A percentile compares a stretch with the other conserved stretches of the same genome.
These are phyloP conservation scores for Myxozyma mucilagina DNA, from an alignment of 805 yeast genomes.

Conservation along the genomic window DNA sequence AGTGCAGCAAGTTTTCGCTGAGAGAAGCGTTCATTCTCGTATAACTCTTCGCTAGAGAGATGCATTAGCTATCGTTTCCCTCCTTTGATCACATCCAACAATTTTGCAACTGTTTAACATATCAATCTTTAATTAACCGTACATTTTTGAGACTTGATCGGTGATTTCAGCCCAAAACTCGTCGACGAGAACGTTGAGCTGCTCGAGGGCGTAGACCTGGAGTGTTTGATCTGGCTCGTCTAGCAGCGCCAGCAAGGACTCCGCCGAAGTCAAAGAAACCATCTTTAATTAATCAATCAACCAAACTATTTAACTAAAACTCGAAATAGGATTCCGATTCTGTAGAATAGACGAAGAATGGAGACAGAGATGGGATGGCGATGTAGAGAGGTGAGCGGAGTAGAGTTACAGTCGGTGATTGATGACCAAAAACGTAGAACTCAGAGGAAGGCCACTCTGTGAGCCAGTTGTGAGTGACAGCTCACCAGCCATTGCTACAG, in stretches of 20 bases:
- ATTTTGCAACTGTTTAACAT: not conserved
- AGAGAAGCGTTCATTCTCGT: conserved; percentile 77
- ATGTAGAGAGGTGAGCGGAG: conserved; percentile 2
- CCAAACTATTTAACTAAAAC: too few species aligned
- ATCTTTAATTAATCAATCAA: not conserved
- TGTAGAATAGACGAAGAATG: not conserved
- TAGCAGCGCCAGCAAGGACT: conserved; percentile 86
- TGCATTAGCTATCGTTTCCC: not conserved
- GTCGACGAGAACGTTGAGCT: conserved; percentile 79
- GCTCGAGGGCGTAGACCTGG: conserved; percentile 79
- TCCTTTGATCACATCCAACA: not conserved
- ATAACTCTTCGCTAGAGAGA: conserved; percentile 68
- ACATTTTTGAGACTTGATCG: conserved; percentile 75
- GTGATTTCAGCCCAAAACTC: conserved; percentile 98
- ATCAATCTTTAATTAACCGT: not conserved
- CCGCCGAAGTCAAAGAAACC: conserved; percentile 66
- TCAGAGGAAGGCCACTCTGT: not conserved
- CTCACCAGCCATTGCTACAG: not conserved
- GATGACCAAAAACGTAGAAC: not conserved
- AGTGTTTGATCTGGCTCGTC: conserved; percentile 76
- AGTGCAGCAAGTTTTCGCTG: conserved; percentile 84
- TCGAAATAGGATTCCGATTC: not conserved
- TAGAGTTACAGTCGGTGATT: not conserved
- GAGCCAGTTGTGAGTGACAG: not conserved
- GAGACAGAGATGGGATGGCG: not conserved